Evolutionary conservation across 106 monocot species (phyloP).

Genomic region (Apostasia shenzhenica): DNA sequence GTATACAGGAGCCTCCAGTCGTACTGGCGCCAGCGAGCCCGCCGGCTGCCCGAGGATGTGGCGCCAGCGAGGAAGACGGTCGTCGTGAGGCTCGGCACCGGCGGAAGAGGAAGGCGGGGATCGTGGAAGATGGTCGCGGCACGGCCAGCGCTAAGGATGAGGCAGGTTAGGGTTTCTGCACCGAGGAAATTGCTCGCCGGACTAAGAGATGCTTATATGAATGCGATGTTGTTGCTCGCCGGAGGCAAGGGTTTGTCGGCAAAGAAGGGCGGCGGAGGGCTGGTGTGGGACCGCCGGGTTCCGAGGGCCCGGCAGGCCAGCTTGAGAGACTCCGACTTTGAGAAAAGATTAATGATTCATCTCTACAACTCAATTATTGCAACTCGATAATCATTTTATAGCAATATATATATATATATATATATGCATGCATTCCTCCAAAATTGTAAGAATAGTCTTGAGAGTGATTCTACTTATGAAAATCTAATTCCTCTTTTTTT

Average conservation of each 20-base stretch:
- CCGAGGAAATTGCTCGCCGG: conserved; percentile 2
- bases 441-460: too few relatives aligned
- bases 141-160: background rate
- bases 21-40: conserved; percentile 18
- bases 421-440: too few relatives aligned
- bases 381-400: background rate
- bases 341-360: conserved; percentile 20
- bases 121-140: background rate
- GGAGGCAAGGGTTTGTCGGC: conserved; percentile 5
- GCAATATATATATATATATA: too few relatives aligned
- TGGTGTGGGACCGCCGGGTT: conserved; percentile 21
- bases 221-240: conserved; percentile 21
- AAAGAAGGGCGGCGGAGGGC: conserved; percentile 1
- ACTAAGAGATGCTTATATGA: conserved; percentile 23
- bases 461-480: too few relatives aligned
- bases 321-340: conserved; percentile 6
- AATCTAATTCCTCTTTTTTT: too few relatives aligned
- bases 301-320: conserved; percentile 17
- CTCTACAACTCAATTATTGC: conserved; percentile 12
- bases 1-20: conserved; percentile 16
- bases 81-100: conserved; percentile 6
- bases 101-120: conserved; percentile 2
- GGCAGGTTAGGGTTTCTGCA: background rate
- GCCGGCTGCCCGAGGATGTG: too few relatives aligned
- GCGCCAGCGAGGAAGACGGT: background rate